Conservation (phyloP, 495 filamentous ascomycete species). For the Trichoderma parareesei region DNA sequence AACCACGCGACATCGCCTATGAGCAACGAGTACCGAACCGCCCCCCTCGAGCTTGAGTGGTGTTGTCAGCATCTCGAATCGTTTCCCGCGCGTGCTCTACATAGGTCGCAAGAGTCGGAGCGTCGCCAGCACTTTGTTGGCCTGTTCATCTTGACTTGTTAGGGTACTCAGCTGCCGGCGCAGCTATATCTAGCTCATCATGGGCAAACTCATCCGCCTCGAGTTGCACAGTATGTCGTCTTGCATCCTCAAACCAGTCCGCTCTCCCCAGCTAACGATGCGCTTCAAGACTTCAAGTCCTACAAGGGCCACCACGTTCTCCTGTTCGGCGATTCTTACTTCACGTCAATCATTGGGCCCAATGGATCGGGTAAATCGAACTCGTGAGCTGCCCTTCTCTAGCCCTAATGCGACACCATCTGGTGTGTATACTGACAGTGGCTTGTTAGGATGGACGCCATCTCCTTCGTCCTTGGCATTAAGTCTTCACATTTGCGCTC, state of each 20-base stretch:
- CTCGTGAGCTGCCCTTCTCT: constrained; percentile 52
- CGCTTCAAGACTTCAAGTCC: constrained; percentile 83
- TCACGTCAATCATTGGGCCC: constrained; percentile 97
- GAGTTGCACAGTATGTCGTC: constrained; percentile 81
- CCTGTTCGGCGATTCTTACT: constrained; percentile 96
- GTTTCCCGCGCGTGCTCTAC: background rate
- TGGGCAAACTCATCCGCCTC: constrained; percentile 85
- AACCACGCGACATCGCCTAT: background rate
- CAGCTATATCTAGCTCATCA: constrained; percentile 26
- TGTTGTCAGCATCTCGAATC: background rate
- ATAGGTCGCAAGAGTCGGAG: background rate
- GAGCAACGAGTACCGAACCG: background rate
- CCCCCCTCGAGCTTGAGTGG: background rate
- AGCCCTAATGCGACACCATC: constrained; percentile 14
- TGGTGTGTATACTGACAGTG: background rate
- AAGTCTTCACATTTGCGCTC: constrained; percentile 96
- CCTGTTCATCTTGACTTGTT: background rate
- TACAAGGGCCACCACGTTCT: constrained; percentile 93
- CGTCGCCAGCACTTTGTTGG: background rate
- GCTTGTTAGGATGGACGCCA: constrained; percentile 82
- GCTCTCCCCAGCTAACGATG: constrained; percentile 4
- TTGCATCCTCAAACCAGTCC: background rate
- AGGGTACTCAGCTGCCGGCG: background rate
- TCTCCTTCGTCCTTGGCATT: constrained; percentile 97
- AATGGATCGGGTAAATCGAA: constrained; percentile 99